These are phyloP conservation scores for Colletotrichum godetiae DNA, from an alignment of 2,329 filamentous ascomycete genomes.

Conservation along the genomic window DNA sequence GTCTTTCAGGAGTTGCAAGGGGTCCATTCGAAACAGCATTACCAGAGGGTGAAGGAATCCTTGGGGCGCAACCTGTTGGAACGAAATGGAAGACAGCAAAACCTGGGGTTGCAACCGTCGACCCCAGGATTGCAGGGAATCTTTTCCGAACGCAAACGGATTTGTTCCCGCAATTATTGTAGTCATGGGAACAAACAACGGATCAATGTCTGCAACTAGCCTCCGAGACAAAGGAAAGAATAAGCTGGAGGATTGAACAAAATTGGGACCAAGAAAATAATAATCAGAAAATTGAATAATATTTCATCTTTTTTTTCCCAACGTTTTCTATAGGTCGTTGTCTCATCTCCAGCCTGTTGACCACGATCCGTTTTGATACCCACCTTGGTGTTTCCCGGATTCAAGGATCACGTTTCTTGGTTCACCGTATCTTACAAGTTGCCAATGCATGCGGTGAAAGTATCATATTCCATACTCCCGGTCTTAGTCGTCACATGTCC, in stretches of 20 bases:
- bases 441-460: background rate
- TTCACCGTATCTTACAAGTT: background rate
- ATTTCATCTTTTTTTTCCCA: background rate
- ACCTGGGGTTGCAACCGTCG: constrained; percentile 18
- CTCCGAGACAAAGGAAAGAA: background rate
- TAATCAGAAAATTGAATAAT: background rate
- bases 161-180: background rate
- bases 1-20: background rate
- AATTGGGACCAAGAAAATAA: background rate
- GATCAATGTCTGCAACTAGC: constrained; percentile 25
- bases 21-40: background rate
- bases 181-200: constrained; percentile 30
- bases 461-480: background rate
- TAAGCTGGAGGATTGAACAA: background rate
- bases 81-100: background rate
- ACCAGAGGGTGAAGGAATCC: background rate
- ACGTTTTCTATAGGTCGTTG: background rate
- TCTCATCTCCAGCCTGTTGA: background rate
- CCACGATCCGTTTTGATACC: constrained; percentile 7
- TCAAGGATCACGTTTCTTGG: constrained; percentile 24
- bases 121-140: constrained; percentile 6
- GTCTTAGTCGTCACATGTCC: constrained; percentile 16
- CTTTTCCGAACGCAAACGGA: constrained; percentile 31
- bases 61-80: background rate
- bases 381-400: background rate